A percentile compares a stretch with the other conserved stretches of the same genome.
Evolutionary conservation across 2,329 filamentous ascomycete species (phyloP).

Genomic region (Emmonsiellopsis sp.): DNA sequence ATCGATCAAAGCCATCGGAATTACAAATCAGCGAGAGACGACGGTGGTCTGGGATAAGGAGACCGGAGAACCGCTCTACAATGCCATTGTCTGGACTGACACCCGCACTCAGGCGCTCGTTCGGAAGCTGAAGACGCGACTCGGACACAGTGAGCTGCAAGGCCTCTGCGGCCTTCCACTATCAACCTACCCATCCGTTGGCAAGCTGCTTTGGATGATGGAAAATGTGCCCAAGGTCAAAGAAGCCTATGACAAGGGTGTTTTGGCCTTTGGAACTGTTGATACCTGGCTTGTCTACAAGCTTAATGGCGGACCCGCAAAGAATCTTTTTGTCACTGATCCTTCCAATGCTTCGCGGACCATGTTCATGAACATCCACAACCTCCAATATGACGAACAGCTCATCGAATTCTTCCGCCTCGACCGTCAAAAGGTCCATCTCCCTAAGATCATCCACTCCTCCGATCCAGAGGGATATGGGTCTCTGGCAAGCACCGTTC

Average conservation of each 20-base stretch:
- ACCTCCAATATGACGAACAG: conserved; percentile 67
- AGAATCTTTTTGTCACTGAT: conserved; percentile 70
- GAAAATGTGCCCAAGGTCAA: conserved; percentile 61
- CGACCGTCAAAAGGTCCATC: conserved; percentile 55
- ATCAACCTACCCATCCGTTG: conserved; percentile 80
- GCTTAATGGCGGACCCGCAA: conserved; percentile 61
- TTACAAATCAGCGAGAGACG: conserved; percentile 88
- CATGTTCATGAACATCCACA: conserved; percentile 89
- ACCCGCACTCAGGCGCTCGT: conserved; percentile 70
- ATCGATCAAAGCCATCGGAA: conserved; percentile 68
- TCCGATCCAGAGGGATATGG: conserved; percentile 49
- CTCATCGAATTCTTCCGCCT: conserved; percentile 74
- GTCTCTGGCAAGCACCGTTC: conserved; percentile 28
- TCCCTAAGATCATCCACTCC: conserved; percentile 78
- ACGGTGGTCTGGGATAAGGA: conserved; percentile 74
- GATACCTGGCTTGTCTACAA: conserved; percentile 83
- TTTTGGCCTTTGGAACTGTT: conserved; percentile 75
- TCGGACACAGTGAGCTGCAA: conserved; percentile 59
- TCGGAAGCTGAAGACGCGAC: conserved; percentile 62
- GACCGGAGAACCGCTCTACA: conserved; percentile 75
- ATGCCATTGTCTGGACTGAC: conserved; percentile 86
- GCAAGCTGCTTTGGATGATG: conserved; percentile 77
- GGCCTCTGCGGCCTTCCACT: conserved; percentile 71
- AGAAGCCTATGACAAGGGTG: conserved; percentile 67
- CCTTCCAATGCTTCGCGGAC: conserved; percentile 84